Conservation (phyloP, 306 rosid genomes). For the Arachis stenosperma region DNA sequence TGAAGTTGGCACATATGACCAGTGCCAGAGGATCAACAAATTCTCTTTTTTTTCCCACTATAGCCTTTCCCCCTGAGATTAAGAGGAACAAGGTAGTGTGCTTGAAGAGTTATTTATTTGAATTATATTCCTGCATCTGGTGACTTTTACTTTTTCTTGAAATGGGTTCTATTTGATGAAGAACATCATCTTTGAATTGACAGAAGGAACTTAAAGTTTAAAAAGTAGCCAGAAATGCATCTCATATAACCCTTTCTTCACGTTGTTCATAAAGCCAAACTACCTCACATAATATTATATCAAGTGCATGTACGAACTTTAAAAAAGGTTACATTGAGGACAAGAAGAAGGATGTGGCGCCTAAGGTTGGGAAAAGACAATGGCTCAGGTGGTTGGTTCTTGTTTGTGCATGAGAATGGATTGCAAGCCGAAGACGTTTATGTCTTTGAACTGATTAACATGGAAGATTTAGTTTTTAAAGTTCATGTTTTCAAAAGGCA, state of each 20-base stretch:
- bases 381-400: constrained; percentile 22
- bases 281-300: background rate
- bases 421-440: constrained; percentile 13
- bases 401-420: background rate
- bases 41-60: no score
- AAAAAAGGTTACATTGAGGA: constrained; percentile 2
- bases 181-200: constrained; percentile 18
- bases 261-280: background rate
- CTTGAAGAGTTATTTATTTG: no score
- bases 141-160: no score
- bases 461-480: background rate
- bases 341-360: background rate
- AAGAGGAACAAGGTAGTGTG: no score
- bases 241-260: constrained; percentile 33
- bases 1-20: background rate
- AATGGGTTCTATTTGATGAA: background rate
- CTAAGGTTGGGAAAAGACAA: constrained; percentile 18
- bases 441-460: constrained; percentile 9
- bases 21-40: background rate
- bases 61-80: no score
- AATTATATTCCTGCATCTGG: no score
- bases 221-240: constrained; percentile 3
- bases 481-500: constrained; percentile 9
- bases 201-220: background rate
- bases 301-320: background rate